Evolutionary conservation across 139 green algal genomes (phyloP), one percentile per base, ranked within the genome.

Genomic region (Coelastrella sp.): DNA sequence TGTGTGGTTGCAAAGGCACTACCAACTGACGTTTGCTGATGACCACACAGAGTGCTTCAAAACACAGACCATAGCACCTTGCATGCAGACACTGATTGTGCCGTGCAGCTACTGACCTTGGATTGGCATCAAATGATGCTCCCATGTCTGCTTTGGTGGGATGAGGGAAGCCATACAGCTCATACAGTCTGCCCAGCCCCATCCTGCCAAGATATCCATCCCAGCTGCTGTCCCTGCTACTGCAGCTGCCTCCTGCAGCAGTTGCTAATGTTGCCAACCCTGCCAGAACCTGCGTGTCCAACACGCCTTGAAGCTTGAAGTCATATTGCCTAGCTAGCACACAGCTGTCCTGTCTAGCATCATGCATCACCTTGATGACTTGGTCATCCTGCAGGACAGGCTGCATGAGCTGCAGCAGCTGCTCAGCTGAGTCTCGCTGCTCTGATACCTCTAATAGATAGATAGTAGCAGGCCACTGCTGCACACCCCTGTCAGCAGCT

Each of bases 221-320:
- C 82, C 17, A 59, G 80, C 59, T 57, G 58, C 58, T 22, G 76
- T 54, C 54, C 6, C 7, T 64, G 23, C 59, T 17, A 5, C 3
- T 17, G 4, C 23, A 10, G 3, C 4, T 54, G 23, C 56, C 59
- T 10, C 23, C 3, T 11, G 4, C 23, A 19, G 3, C 4, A 47
- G 19, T 13, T 16, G 22, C 17, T 57, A 84, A 22, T 14, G 20
- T 16, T 57, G 10, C 14, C 76, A 83, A 54, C n/a, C 85, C 85
- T 56, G 59, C 68, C 13, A 82, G 58, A 56, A 89, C 54, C 73
- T 89, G 85, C 19, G 73, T 83, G n/a, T 89, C 85, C 56, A 89
- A 56, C 85, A 89, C 71, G 5, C 57, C 57, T 23, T 10, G 0
- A 17, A 89, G 73, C 6, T 4, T 22, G 13, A 89, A 47, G 47